phyloP scores from a whole-genome alignment of 495 filamentous ascomycete genomes.

The Entonaema liquescens region DNA sequence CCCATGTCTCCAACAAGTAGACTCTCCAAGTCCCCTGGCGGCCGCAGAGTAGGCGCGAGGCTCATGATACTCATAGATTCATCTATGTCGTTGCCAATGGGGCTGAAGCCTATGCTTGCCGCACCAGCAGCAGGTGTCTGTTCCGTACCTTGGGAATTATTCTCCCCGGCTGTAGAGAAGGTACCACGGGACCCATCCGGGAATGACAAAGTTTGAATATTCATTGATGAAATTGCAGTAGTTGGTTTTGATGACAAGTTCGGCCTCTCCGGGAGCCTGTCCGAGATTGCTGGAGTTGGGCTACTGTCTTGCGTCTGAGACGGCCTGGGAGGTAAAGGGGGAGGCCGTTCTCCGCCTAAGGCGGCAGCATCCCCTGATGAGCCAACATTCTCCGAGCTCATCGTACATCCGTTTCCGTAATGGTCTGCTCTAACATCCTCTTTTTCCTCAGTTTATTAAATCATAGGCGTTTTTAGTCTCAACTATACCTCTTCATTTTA shows the following conservation, averaged over 20 bases:
- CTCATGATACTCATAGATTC: slow-evolving; percentile 87
- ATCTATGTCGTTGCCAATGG: slow-evolving; percentile 62
- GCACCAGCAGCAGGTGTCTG: slow-evolving; percentile 40
- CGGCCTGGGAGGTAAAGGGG: slow-evolving; percentile 76
- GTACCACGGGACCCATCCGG: slow-evolving; percentile 71
- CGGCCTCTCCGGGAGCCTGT: slow-evolving; percentile 32
- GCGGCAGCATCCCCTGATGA: slow-evolving; percentile 24
- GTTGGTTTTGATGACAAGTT: slow-evolving; percentile 77
- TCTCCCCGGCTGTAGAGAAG: slow-evolving; percentile 59
- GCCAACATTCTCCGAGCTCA: slow-evolving; percentile 40
- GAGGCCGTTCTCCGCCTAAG: slow-evolving; percentile 55
- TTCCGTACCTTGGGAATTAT: slow-evolving; percentile 40
- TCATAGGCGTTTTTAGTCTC: not conserved
- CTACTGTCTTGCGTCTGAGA: slow-evolving; percentile 24
- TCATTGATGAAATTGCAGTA: slow-evolving; percentile 80
- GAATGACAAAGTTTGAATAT: slow-evolving; percentile 76
- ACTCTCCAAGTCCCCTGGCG: slow-evolving; percentile 81
- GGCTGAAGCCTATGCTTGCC: slow-evolving; percentile 40
- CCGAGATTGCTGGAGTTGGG: slow-evolving; percentile 6
- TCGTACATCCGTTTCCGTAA: slow-evolving; percentile 28
- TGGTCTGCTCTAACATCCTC: slow-evolving; percentile 38
- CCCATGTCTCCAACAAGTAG: slow-evolving; percentile 75
- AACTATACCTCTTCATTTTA: not conserved
- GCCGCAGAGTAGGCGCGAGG: slow-evolving; percentile 76
- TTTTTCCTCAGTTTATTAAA: not conserved